phyloP scores from a whole-genome alignment of 2,329 filamentous ascomycete species.

The Fusarium humuli region DNA sequence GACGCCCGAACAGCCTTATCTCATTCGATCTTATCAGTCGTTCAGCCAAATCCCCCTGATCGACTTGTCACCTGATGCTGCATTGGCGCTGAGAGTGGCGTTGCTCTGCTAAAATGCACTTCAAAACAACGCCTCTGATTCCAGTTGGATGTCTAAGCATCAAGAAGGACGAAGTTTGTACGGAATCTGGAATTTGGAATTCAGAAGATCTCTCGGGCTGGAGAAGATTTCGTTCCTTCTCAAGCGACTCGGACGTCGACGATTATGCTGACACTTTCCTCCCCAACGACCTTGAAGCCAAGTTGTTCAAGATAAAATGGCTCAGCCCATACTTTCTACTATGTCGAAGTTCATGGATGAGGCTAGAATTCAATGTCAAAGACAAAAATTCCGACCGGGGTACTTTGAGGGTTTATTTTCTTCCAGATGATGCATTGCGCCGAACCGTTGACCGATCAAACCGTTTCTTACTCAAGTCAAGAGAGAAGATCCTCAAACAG shows the following conservation, averaged over 20 bases:
- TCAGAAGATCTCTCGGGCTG: constrained; percentile 39
- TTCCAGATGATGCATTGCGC: constrained; percentile 74
- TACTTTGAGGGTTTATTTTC: constrained; percentile 67
- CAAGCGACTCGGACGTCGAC: constrained; percentile 11
- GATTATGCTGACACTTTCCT: constrained; percentile 13
- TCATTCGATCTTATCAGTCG: background rate
- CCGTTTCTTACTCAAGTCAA: constrained; percentile 56
- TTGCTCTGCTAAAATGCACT: constrained; percentile 30
- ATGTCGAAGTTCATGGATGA: constrained; percentile 56
- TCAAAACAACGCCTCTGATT: constrained; percentile 50
- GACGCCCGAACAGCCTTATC: background rate
- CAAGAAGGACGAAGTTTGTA: constrained; percentile 29
- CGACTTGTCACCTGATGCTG: background rate
- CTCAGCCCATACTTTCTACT: constrained; percentile 48
- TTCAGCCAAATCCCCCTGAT: background rate
- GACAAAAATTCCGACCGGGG: constrained; percentile 35
- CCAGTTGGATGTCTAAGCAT: constrained; percentile 56
- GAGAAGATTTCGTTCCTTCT: constrained; percentile 45
- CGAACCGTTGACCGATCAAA: constrained; percentile 62
- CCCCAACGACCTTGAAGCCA: constrained; percentile 41
- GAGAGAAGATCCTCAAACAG: constrained; percentile 61
- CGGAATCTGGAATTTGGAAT: constrained; percentile 28
- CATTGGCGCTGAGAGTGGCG: background rate
- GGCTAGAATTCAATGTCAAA: constrained; percentile 54
- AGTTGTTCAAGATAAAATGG: constrained; percentile 45